Base-by-base conservation (phyloP, 305 asterid genomes). In the Fraxinus sp. region DNA sequence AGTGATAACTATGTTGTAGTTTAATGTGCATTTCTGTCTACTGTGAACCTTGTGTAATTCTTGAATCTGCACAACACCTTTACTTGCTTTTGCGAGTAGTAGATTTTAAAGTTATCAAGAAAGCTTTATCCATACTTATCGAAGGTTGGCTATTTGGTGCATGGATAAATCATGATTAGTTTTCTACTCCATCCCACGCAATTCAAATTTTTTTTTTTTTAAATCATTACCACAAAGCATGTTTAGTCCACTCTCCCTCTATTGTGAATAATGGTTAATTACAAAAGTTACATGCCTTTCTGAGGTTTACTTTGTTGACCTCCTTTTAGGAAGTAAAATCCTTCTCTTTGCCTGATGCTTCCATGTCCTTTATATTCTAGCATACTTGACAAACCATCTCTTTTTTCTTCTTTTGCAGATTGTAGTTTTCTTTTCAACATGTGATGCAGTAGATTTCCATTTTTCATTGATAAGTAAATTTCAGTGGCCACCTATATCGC, bases 391-490 rank as follows among this genome's bases (percentile, higher is more conserved):
- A 4, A 20, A 18, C 22, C 3, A 33, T 26, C 13, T 28, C 7
- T 18, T 71, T 26, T 82, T 22, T 77, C 74, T 74, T 78, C 16
- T 46, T 85, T 52, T 81, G 76, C 91, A 96, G 99, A 88, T 96
- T 75, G 98, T 93, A 85, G 95, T 94, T 39, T 96, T 96, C 86
- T 96, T 96, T 84, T 93, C 99, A 64, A 96, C 99, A 14, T 94
- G 99, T 88, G 97, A 93, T 86, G 92, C 99, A 70, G 99, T 96
- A 46, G 98, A 96, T 91, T 94, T 94, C 85, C 98, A 94, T 86
- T 90, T 89, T 86, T 89, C 97, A 74, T 85, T 96, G 80, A 84
- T 90, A 71, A 86, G 86, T 82, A 90, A 91, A 77, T 96, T 94
- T 87, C 90, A 87, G 59, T 87, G 93, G 93, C 71, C 88, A 68